Conservation (phyloP, 139 green algal genomes). For the Edaphochlamys debaryana region DNA sequence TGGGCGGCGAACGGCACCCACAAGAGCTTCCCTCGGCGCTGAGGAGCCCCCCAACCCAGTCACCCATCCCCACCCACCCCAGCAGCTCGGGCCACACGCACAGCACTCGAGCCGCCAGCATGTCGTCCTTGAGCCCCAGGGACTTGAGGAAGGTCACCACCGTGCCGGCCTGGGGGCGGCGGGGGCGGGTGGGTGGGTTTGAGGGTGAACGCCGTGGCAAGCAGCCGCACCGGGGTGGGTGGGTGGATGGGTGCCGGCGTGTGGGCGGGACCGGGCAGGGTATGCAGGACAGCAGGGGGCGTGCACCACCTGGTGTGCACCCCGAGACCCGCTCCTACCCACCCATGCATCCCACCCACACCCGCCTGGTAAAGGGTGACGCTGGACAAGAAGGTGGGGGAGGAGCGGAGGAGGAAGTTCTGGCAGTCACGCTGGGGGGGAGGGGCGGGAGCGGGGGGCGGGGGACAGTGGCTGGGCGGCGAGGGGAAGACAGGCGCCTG, state of each 20-base stretch:
- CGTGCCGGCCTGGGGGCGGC: background rate
- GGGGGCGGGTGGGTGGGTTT: too few relatives aligned
- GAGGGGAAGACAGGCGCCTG: background rate
- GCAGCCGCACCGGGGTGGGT: too few relatives aligned
- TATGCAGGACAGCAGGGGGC: background rate
- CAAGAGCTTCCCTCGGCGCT: too few relatives aligned
- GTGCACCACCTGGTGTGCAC: too few relatives aligned
- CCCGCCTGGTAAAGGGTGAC: constrained; percentile 50
- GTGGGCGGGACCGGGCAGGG: too few relatives aligned
- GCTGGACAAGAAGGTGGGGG: constrained; percentile 16
- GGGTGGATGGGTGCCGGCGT: too few relatives aligned
- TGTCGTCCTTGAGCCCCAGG: constrained; percentile 53
- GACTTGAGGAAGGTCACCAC: constrained; percentile 45
- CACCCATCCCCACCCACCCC: too few relatives aligned
- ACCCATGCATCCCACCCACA: background rate
- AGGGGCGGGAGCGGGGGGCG: too few relatives aligned
- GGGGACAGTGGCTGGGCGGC: too few relatives aligned
- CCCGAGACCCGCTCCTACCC: background rate
- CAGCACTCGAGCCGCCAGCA: constrained; percentile 48
- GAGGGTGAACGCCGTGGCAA: too few relatives aligned
- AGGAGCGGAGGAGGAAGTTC: constrained; percentile 52
- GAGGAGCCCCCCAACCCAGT: too few relatives aligned
- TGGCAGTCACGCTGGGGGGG: constrained; percentile 12
- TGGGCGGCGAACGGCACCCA: too few relatives aligned
- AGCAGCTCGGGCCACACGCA: constrained; percentile 48